Percentiles rank a stretch among this genome's conserved stretches.
Conservation (phyloP, 768 basidiomycete species). For the Termitomyces sp. region DNA sequence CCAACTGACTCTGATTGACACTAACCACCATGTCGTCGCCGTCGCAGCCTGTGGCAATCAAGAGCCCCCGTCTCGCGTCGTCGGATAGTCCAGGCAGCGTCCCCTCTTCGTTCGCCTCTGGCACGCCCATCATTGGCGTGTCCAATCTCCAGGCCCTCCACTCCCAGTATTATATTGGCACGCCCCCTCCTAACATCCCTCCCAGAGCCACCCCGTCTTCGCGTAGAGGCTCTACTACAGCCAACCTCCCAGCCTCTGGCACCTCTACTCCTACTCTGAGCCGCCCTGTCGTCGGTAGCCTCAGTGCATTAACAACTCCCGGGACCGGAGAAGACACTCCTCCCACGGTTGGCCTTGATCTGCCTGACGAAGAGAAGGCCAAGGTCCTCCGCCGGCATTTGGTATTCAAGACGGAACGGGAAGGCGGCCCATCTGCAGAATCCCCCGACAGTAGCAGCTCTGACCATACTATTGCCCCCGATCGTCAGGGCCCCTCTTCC, state of each 20-base stretch:
- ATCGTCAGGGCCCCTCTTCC: slow-evolving; percentile 18
- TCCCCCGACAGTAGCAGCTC: slow-evolving; percentile 18
- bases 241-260: not conserved
- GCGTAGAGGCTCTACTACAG: not conserved
- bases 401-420: slow-evolving; percentile 67
- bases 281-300: slow-evolving; percentile 24
- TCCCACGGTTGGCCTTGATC: slow-evolving; percentile 37
- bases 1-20: not conserved
- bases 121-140: slow-evolving; percentile 38
- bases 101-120: slow-evolving; percentile 25
- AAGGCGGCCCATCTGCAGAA: slow-evolving; percentile 21
- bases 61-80: slow-evolving; percentile 19
- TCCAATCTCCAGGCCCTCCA: slow-evolving; percentile 63
- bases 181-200: slow-evolving; percentile 53
- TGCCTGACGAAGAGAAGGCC: slow-evolving; percentile 81
- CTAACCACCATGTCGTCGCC: slow-evolving; percentile 42
- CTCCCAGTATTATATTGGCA: slow-evolving; percentile 53
- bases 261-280: slow-evolving; percentile 1
- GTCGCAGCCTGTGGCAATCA: slow-evolving; percentile 53
- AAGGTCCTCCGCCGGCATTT: slow-evolving; percentile 77
- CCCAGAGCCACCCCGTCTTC: slow-evolving; percentile 21
- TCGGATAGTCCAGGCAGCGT: slow-evolving; percentile 14
- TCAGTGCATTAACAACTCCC: slow-evolving; percentile 26
- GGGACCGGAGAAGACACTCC: slow-evolving; percentile 21
- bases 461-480: slow-evolving; percentile 22